Evolutionary conservation across 2,329 filamentous ascomycete genomes (phyloP).

Genomic region (Podosphaera xanthii): DNA sequence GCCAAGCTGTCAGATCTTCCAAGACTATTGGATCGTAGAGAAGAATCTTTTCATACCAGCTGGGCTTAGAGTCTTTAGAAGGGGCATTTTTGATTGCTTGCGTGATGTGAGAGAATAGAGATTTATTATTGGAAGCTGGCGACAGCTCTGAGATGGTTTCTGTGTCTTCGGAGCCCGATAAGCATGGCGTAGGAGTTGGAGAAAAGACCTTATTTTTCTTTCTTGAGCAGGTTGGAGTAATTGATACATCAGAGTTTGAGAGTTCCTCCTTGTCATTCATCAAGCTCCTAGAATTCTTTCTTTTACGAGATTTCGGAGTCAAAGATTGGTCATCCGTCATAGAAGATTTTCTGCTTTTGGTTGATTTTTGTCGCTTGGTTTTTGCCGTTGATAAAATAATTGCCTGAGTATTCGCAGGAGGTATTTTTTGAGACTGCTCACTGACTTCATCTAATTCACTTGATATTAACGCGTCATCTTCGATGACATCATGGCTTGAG

Average conservation of each 20-base stretch:
- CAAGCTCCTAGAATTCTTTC: slow-evolving; percentile 9
- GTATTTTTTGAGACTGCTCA: slow-evolving; percentile 4
- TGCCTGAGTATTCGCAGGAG: slow-evolving; percentile 23
- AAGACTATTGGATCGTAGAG: slow-evolving; percentile 79
- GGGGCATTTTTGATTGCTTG: slow-evolving; percentile 28
- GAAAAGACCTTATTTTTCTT: no score
- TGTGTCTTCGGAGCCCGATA: neutral
- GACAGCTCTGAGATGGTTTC: slow-evolving; percentile 5
- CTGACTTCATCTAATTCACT: slow-evolving; percentile 12
- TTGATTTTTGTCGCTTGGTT: slow-evolving; percentile 6
- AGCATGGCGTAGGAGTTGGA: no score
- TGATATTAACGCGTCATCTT: neutral
- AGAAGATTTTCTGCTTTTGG: slow-evolving; percentile 5
- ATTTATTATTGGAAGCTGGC: slow-evolving; percentile 11
- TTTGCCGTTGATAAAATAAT: slow-evolving; percentile 6
- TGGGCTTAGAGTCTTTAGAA: slow-evolving; percentile 29
- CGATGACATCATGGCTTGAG: slow-evolving; percentile 11
- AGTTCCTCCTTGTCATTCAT: slow-evolving; percentile 22
- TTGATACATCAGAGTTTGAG: slow-evolving; percentile 13
- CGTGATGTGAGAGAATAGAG: slow-evolving; percentile 29
- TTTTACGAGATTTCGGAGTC: slow-evolving; percentile 11
- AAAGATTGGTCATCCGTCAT: slow-evolving; percentile 8
- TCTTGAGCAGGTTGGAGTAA: slow-evolving; percentile 16
- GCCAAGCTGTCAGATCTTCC: slow-evolving; percentile 64
- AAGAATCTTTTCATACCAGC: slow-evolving; percentile 82